Base-by-base conservation (phyloP, 371 early-diverging fungal species). In the Rhizopus microsporus region DNA sequence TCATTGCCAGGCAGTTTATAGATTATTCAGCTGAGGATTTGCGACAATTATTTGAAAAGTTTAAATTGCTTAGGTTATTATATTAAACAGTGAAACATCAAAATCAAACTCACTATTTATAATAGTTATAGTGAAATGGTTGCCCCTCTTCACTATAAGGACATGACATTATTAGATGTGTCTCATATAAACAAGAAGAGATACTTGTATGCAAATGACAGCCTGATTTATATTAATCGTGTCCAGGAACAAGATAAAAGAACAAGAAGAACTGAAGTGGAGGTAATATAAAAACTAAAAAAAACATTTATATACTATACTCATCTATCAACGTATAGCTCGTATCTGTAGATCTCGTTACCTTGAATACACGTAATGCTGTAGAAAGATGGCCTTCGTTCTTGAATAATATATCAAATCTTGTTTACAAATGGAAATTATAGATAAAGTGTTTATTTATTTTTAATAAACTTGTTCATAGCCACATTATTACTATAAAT, bases 201-300 rank as follows among this genome's bases (percentile, higher is more conserved):
- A 40, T 72, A 65, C 46, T 13, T 64, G 3, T 34, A 51, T 16
- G 23, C 23, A 23, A 60, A 72, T 0, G 42, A 62, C 17, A 53
- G 39, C 42, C 45, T 73, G 40, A 51, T 76, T 9, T 56, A 57
- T 9, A 31, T 76, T 3, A 55, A 67, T 30, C 65, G 71, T 50
- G 57, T 73, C 17, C 67, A 73, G 42, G 59, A 65, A n/a, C 73
- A 71, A 56, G 62, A 68, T 33, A 59, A 63, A 32, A 54, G 40
- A 51, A 39, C 63, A 33, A 52, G 60, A 43, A 58, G 60, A 39
- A 71, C 66, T 8, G 67, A 70, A 59, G 23, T 72, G 3, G 57
- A 45, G 34, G 77, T 73, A 71, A 63, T 56, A 54, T 23, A 4
- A 5, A 17, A 12, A n/a, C n/a, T 4, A 32, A 5, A 7, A 0